Conservation (phyloP, 768 basidiomycete genomes). For the Tricholoma sp. region DNA sequence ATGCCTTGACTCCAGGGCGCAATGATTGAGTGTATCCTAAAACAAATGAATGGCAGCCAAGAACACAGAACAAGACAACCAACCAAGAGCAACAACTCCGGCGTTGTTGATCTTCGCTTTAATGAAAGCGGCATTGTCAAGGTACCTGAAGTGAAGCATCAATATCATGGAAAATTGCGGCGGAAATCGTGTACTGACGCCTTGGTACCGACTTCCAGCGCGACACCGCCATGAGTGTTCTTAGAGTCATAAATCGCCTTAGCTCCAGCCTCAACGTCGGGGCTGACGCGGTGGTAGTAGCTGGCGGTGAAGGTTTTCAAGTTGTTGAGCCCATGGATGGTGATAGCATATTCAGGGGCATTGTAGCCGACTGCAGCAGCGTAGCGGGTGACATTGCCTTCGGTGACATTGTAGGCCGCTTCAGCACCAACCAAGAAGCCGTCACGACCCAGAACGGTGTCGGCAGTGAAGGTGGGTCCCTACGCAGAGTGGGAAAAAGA, state of each 20-base stretch:
- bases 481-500: slow-evolving; percentile 26
- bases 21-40: slow-evolving; percentile 88
- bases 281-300: slow-evolving; percentile 96
- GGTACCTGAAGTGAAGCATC: slow-evolving; percentile 43
- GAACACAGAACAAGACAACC: slow-evolving; percentile 9
- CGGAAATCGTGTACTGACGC: slow-evolving; percentile 47
- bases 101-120: slow-evolving; percentile 99
- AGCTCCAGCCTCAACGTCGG: slow-evolving; percentile 91
- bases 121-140: slow-evolving; percentile 86
- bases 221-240: slow-evolving; percentile 78
- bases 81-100: slow-evolving; percentile 84
- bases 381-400: slow-evolving; percentile 89
- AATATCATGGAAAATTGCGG: neutral
- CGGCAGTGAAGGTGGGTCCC: slow-evolving; percentile 97
- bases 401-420: slow-evolving; percentile 93
- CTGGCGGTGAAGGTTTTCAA: slow-evolving; percentile 88
- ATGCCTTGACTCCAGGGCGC: slow-evolving; percentile 87
- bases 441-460: slow-evolving; percentile 92
- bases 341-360: slow-evolving; percentile 93
- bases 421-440: slow-evolving; percentile 97
- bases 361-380: slow-evolving; percentile 91
- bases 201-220: slow-evolving; percentile 94
- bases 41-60: neutral
- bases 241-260: slow-evolving; percentile 97
- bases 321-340: slow-evolving; percentile 93